Conservation (phyloP, 2,329 filamentous ascomycete species). For the Aspergillus costaricaensis region DNA sequence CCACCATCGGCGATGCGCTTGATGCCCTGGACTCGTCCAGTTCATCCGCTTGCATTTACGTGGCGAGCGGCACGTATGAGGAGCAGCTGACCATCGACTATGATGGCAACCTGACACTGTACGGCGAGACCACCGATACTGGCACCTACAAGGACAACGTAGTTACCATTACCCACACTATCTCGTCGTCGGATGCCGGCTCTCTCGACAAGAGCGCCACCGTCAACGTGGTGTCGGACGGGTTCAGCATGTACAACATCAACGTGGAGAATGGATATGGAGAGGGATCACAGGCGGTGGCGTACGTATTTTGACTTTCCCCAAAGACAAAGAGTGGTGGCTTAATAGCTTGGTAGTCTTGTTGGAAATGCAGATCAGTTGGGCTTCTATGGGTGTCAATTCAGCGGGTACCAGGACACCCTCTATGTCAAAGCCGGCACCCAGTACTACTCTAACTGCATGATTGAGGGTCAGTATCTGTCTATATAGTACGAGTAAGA, state of each 20-base stretch:
- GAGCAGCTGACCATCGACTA: slow-evolving; percentile 37
- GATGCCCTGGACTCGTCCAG: slow-evolving; percentile 26
- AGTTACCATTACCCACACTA: slow-evolving; percentile 36
- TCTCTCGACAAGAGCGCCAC: slow-evolving; percentile 35
- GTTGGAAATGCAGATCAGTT: slow-evolving; percentile 34
- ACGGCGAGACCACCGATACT: slow-evolving; percentile 35
- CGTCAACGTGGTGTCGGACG: slow-evolving; percentile 30
- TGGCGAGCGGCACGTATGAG: slow-evolving; percentile 35
- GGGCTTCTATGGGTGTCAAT: slow-evolving; percentile 39
- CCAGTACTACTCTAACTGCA: slow-evolving; percentile 38
- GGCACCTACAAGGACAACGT: slow-evolving; percentile 33
- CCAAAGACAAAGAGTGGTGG: too few species aligned
- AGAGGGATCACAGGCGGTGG: slow-evolving; percentile 36
- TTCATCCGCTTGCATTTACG: slow-evolving; percentile 34
- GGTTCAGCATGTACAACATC: slow-evolving; percentile 39
- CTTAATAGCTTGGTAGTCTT: slow-evolving; percentile 13
- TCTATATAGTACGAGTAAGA: not conserved
- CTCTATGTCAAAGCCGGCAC: slow-evolving; percentile 36
- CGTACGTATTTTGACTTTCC: slow-evolving; percentile 17
- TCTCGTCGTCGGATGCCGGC: slow-evolving; percentile 33
- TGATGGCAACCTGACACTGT: slow-evolving; percentile 31
- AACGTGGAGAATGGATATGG: slow-evolving; percentile 41
- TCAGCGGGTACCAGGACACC: slow-evolving; percentile 40
- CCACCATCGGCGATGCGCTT: slow-evolving; percentile 30
- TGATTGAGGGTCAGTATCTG: slow-evolving; percentile 29